Conservation (phyloP, 176 grass and related monocot genomes). For the Avena eriantha region DNA sequence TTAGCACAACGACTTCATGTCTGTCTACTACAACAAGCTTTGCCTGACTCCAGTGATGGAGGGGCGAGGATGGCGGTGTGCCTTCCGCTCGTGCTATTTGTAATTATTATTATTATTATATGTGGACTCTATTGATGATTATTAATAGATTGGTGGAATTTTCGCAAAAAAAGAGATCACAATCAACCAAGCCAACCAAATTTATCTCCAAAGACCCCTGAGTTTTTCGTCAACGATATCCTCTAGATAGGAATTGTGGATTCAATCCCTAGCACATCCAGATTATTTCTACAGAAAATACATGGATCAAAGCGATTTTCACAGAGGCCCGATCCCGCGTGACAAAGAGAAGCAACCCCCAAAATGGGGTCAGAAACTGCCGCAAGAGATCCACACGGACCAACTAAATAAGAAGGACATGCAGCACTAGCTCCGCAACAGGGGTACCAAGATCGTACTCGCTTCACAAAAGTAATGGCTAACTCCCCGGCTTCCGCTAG, state of each 20-base stretch:
- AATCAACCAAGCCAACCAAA: background rate
- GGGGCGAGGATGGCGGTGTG: too few species aligned
- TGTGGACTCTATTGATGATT: too few species aligned
- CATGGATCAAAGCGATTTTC: background rate
- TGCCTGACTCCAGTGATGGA: too few species aligned
- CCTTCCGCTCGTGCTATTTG: too few species aligned
- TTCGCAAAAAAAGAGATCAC: background rate
- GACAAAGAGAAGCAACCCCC: background rate
- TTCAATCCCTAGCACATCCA: background rate
- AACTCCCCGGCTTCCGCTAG: background rate
- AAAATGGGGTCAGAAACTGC: background rate
- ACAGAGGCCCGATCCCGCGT: background rate
- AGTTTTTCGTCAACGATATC: background rate
- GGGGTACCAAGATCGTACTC: background rate
- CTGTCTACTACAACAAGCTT: too few species aligned
- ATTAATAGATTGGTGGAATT: too few species aligned
- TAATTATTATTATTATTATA: too few species aligned
- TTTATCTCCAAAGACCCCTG: background rate
- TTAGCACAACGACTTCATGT: too few species aligned
- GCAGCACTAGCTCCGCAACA: background rate
- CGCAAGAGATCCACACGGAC: background rate
- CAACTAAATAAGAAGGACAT: background rate
- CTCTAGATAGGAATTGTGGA: background rate
- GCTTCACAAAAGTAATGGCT: background rate
- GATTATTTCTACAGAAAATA: background rate